Percentiles rank a stretch among this genome's conserved stretches.
phyloP scores from a whole-genome alignment of 1,139 yeast species.

The Debaryomycetaceae sp. region DNA sequence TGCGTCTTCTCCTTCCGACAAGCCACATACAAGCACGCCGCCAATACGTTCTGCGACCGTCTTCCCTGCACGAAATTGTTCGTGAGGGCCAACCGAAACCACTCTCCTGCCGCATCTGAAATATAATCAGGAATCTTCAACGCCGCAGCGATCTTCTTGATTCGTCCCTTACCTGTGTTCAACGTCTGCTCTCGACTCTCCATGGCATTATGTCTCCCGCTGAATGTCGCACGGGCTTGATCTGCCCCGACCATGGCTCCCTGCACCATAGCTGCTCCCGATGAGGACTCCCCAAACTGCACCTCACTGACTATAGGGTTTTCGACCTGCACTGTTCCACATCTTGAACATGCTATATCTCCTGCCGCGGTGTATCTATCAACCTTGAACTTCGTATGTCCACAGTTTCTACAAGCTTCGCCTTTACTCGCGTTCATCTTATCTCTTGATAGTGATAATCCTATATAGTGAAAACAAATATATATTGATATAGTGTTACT shows the following conservation, averaged over 20 bases:
- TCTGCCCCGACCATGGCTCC: slow-evolving; percentile 92
- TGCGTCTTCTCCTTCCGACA: slow-evolving; percentile 89
- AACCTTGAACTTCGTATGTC: slow-evolving; percentile 27
- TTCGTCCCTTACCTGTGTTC: slow-evolving; percentile 73
- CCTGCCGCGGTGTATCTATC: slow-evolving; percentile 56
- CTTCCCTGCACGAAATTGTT: slow-evolving; percentile 94
- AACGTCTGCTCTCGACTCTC: slow-evolving; percentile 88
- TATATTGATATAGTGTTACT: background rate
- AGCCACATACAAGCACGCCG: slow-evolving; percentile 91
- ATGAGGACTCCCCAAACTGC: slow-evolving; percentile 84
- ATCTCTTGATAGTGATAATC: background rate
- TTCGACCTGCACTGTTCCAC: slow-evolving; percentile 89
- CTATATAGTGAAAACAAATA: background rate
- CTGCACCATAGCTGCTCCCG: slow-evolving; percentile 94
- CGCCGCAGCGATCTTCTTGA: slow-evolving; percentile 75
- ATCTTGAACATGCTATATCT: slow-evolving; percentile 71
- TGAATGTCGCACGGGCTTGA: slow-evolving; percentile 70
- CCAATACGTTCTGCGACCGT: slow-evolving; percentile 88
- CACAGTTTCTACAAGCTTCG: slow-evolving; percentile 30
- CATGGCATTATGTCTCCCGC: slow-evolving; percentile 64
- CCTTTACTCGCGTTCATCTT: slow-evolving; percentile 13
- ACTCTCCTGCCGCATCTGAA: slow-evolving; percentile 80
- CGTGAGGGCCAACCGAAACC: slow-evolving; percentile 84
- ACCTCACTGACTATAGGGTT: slow-evolving; percentile 95
- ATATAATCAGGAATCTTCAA: slow-evolving; percentile 79